Evolutionary conservation across 2,329 filamentous ascomycete species (phyloP).

Genomic region (Pseudogymnoascus sp.): DNA sequence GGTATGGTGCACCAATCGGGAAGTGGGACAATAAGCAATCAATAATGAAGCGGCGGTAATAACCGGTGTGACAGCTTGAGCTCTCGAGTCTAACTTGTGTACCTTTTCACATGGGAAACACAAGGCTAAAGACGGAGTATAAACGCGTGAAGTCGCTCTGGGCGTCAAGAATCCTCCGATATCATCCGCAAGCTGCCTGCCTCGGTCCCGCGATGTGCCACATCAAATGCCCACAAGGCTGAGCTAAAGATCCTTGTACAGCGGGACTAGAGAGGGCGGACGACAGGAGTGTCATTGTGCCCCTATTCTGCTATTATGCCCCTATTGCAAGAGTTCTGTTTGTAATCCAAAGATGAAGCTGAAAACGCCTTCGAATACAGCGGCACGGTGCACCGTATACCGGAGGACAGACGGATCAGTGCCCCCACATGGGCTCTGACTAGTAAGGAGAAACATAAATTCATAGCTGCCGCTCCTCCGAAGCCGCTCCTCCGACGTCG

Average conservation of each 20-base stretch:
- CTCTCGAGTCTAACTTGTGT: neutral
- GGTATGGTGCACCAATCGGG: neutral
- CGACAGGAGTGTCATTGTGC: neutral
- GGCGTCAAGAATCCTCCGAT: neutral
- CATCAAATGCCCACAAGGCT: conserved; percentile 2
- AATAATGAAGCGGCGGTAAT: neutral
- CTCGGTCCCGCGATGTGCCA: neutral
- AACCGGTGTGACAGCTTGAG: neutral
- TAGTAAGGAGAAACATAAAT: neutral
- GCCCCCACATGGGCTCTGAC: neutral
- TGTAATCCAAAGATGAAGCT: neutral
- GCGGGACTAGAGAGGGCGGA: neutral
- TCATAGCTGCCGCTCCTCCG: neutral
- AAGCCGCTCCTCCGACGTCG: no score
- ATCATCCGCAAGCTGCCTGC: neutral
- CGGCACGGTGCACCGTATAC: neutral
- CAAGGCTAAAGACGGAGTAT: neutral
- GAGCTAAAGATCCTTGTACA: neutral
- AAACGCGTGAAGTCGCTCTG: neutral
- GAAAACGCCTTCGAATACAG: neutral
- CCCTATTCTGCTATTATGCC: neutral
- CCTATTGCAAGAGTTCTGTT: neutral
- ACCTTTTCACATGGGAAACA: neutral
- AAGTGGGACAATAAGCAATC: neutral
- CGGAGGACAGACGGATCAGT: no score